Evolutionary conservation across 495 filamentous ascomycete species (phyloP).

Genomic region (Bathelium albidoporum): DNA sequence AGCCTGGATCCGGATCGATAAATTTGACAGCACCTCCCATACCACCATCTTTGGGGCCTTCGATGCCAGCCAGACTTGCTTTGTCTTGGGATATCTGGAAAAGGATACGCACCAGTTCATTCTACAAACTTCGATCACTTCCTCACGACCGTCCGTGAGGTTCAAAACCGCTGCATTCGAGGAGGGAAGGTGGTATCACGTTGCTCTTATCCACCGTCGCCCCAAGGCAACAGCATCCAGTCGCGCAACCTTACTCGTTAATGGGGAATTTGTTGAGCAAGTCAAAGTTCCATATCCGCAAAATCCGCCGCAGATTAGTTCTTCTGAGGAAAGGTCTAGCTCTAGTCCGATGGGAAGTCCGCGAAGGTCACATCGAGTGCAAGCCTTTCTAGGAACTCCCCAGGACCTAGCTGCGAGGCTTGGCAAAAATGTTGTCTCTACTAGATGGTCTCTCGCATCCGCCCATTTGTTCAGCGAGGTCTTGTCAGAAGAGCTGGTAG

Average conservation of each 20-base stretch:
- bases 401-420: constrained; percentile 76
- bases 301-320: constrained; percentile 51
- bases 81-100: constrained; percentile 86
- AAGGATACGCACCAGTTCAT: constrained; percentile 93
- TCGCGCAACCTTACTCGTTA: constrained; percentile 78
- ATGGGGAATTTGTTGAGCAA: constrained; percentile 90
- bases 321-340: constrained; percentile 6
- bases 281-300: constrained; percentile 79
- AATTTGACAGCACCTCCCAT: constrained; percentile 73
- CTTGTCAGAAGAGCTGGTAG: constrained; percentile 82
- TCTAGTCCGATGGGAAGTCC: neutral
- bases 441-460: constrained; percentile 79
- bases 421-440: constrained; percentile 62
- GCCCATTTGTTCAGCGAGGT: constrained; percentile 81
- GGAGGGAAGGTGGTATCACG: constrained; percentile 77
- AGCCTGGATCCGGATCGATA: constrained; percentile 77
- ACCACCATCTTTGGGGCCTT: constrained; percentile 95
- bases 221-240: constrained; percentile 51
- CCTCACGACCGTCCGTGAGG: constrained; percentile 75
- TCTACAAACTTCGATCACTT: constrained; percentile 86
- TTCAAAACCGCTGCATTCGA: constrained; percentile 77
- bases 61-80: constrained; percentile 85
- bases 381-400: constrained; percentile 89
- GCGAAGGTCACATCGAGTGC: constrained; percentile 44
- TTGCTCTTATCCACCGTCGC: constrained; percentile 72